A percentile compares a stretch with the other conserved stretches of the same genome.
These are phyloP conservation scores for Aureobasidium zeae DNA, from an alignment of 2,329 filamentous ascomycete species.

Conservation along the genomic window DNA sequence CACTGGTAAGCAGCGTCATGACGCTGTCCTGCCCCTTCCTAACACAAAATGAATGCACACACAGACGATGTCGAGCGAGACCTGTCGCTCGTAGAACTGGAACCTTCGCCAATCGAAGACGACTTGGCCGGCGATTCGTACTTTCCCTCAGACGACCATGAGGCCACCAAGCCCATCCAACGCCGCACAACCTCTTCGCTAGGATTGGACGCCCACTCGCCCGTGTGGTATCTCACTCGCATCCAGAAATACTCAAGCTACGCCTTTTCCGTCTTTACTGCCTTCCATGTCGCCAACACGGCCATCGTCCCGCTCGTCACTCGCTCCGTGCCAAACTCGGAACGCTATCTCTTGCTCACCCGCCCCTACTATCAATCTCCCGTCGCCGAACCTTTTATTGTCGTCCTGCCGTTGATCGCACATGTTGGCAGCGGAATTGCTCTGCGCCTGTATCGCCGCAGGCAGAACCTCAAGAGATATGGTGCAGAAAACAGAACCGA, in stretches of 20 bases:
- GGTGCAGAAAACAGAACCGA: conserved; percentile 55
- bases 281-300: conserved; percentile 71
- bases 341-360: conserved; percentile 81
- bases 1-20: conserved; percentile 9
- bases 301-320: conserved; percentile 70
- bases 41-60: conserved; percentile 2
- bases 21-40: conserved; percentile 4
- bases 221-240: conserved; percentile 66
- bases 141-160: conserved; percentile 28
- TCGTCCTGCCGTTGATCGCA: conserved; percentile 62
- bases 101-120: conserved; percentile 70
- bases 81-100: conserved; percentile 57
- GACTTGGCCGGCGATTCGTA: conserved; percentile 40
- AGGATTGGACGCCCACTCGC: conserved; percentile 56
- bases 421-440: conserved; percentile 71
- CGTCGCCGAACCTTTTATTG: conserved; percentile 67
- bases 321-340: conserved; percentile 61
- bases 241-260: conserved; percentile 87
- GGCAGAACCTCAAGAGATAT: conserved; percentile 63
- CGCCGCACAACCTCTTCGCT: conserved; percentile 36
- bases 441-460: conserved; percentile 64
- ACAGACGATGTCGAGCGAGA: conserved; percentile 20
- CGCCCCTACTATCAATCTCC: conserved; percentile 86
- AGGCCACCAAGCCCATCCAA: conserved; percentile 20
- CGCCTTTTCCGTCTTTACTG: conserved; percentile 65